These are phyloP conservation scores for Ordospora colligata DNA, from an alignment of 371 early-diverging fungal species.

Conservation along the genomic window DNA sequence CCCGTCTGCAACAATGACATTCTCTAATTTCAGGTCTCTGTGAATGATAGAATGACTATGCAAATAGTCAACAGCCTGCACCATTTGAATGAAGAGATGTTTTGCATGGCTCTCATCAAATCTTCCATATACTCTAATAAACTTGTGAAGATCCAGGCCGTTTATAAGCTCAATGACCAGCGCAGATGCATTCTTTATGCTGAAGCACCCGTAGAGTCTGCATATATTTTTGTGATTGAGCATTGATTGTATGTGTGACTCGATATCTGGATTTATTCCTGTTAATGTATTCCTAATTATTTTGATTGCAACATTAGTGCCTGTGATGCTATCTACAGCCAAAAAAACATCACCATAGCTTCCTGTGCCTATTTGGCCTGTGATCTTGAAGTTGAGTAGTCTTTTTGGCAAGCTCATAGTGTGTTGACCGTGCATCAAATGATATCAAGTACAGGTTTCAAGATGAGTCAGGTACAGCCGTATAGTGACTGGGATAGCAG, in stretches of 20 bases:
- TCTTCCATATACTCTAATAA: background rate
- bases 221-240: background rate
- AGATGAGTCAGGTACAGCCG: too few species aligned
- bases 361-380: background rate
- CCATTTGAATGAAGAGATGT: background rate
- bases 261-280: background rate
- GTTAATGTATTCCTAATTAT: background rate
- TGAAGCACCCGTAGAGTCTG: background rate
- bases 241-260: background rate
- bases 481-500: too few species aligned
- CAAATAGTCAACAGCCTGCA: conserved; percentile 25
- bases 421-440: too few species aligned
- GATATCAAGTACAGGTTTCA: too few species aligned
- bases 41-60: conserved; percentile 28
- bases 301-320: background rate
- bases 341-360: background rate
- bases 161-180: background rate
- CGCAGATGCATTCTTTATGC: background rate
- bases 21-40: conserved; percentile 38
- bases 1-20: conserved; percentile 11
- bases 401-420: background rate
- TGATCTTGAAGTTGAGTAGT: background rate
- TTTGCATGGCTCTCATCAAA: background rate
- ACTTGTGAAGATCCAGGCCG: background rate
- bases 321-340: background rate